Evolutionary conservation across 345 rosid species (phyloP), one percentile per base, ranked within the genome.

Genomic region (Triadica sebifera): DNA sequence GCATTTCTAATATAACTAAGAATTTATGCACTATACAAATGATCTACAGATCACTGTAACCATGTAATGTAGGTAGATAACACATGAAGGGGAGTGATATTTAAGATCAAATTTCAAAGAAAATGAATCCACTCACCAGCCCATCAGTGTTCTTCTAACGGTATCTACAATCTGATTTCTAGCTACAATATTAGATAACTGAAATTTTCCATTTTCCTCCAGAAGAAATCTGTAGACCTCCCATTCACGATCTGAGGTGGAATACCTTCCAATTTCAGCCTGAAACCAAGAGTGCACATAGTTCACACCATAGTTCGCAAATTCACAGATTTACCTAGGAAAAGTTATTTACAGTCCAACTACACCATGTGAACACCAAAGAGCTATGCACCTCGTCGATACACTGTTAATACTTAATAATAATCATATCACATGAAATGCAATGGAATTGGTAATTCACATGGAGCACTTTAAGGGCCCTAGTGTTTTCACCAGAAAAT

Each of bases 201-300:
- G 83, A 70, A 70, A 84, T 76, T 38, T 78, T 72, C 85, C 77
- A 39, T 82, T 87, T 69, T 88, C 93, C 34, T 90, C 91, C 81
- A 90, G 77, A 74, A 93, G 98, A 85, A 90, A 90, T 59, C 90
- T 87, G 88, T 89, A 93, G 17, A 91, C 85, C 84, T 93, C 98
- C 98, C 97, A 93, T 76, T 91, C 96, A 17, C 89, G 83, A 68
- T 77, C 90, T 43, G 85, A 78, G 34, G 87, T 70, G 4, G 86
- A 85, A 76, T 83, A 78, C 65, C 98, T 86, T 79, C 94, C 92
- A 38, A 90, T 93, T 79, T 90, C 94, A 80, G 98, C 98, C 97
- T 93, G 72, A 57, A 77, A 62, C 19, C 29, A 64, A 74, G 16
- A 60, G 4, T 17, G 16, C 49, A 81, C 12, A 43, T 46, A 49